Evolutionary conservation across 768 basidiomycete species (phyloP), one percentile per base, ranked within the genome.

Genomic region (Rhizopogon vulgaris): DNA sequence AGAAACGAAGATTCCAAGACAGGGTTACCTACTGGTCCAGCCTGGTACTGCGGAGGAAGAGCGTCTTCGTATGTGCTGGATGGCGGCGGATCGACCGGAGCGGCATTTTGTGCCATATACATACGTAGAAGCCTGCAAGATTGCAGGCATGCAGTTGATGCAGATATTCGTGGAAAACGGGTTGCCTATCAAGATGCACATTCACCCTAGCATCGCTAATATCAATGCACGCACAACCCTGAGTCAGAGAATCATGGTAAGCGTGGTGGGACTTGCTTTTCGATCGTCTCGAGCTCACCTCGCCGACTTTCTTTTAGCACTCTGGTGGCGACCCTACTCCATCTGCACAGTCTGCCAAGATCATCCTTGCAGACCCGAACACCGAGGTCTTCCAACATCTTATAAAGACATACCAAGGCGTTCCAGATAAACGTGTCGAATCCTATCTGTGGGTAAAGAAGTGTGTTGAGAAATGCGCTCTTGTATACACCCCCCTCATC

Each of bases 401-500:
- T 10, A 79, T 89, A 49, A 87, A 84, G 60, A 78, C 74, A 0
- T 86, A 84, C 61, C 85, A 90, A 65, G 78, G 79, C 41, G 74
- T 82, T 34, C 73, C 83, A 3, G 77, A 83, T 43, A 90, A 89
- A 65, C 85, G 84, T 56, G 81, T 91, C 42, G 89, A 91, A 57
- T 86, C 86, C 9, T 85, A 85, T 61, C 68, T 87, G 17, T 91
- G 89, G 89, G 84, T 91, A 46, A 88, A 88, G 69, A 86, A 85
- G 60, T 90, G 88, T 53, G 80, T 90, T 46, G 87, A 88, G 59
- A 83, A 76, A 54, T 79, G 83, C 2, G 60, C 75, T 6, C 71
- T 88, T 22, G 65, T 78, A 38, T 90, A 83, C 58, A 90, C 88
- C 1, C 87, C 87, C 0, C 69, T 87, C 34, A 82, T 89, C 1